A percentile compares a stretch with the other conserved stretches of the same genome.
Evolutionary conservation across 2,329 filamentous ascomycete genomes (phyloP).

Genomic region (Exophiala sp.): DNA sequence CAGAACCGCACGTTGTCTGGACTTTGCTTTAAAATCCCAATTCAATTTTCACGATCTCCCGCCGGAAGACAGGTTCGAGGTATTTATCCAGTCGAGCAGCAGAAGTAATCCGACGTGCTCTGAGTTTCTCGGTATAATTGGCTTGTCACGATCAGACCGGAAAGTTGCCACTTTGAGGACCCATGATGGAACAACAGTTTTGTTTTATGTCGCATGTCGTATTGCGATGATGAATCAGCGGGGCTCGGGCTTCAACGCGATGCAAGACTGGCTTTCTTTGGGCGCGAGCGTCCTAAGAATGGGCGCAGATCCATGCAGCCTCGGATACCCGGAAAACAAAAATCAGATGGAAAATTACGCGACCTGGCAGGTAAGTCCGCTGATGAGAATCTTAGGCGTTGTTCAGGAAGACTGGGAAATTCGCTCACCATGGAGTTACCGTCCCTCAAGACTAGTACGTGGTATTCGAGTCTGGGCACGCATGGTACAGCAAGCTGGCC

Average conservation of each 20-base stretch:
- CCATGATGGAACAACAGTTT: background rate
- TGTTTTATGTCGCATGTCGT: background rate
- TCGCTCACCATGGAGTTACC: too few relatives aligned
- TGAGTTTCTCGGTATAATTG: constrained; percentile 1
- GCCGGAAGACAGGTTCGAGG: background rate
- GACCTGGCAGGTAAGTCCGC: too few relatives aligned
- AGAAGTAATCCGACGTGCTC: background rate
- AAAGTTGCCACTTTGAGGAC: background rate
- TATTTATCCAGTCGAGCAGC: background rate
- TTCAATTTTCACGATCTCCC: background rate
- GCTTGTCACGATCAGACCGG: background rate
- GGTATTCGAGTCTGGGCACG: background rate
- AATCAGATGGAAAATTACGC: too few relatives aligned
- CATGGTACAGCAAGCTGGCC: constrained; percentile 1
- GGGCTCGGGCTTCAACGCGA: too few relatives aligned
- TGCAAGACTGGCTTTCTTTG: background rate
- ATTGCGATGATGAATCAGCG: too few relatives aligned
- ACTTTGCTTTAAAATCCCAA: background rate
- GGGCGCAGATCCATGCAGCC: constrained; percentile 1
- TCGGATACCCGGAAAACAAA: background rate
- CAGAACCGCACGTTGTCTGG: background rate
- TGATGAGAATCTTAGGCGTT: too few relatives aligned
- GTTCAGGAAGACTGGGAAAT: too few relatives aligned
- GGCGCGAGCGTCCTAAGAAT: background rate
- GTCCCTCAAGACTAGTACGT: too few relatives aligned